Conservation (phyloP, 2,329 filamentous ascomycete species). For the Arachnopeziza araneosa region DNA sequence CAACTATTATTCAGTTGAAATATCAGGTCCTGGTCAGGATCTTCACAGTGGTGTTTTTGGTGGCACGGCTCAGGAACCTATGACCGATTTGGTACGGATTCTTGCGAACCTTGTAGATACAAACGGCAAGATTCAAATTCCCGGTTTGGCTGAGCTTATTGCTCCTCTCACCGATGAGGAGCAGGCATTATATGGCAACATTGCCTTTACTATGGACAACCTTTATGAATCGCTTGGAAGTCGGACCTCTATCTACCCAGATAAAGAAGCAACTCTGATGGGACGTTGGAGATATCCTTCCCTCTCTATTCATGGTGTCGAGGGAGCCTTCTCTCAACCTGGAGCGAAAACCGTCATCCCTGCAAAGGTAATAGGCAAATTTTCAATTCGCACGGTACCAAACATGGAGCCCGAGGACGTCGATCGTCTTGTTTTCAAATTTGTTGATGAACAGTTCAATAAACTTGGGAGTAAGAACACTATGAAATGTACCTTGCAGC, state of each 20-base stretch:
- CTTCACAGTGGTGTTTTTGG: conserved; percentile 97
- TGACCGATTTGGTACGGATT: conserved; percentile 88
- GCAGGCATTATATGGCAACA: conserved; percentile 78
- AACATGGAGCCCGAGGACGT: conserved; percentile 94
- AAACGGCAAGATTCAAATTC: conserved; percentile 86
- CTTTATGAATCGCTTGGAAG: conserved; percentile 88
- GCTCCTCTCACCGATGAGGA: conserved; percentile 84
- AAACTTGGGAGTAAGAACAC: conserved; percentile 91
- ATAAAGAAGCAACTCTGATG: conserved; percentile 93
- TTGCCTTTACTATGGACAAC: conserved; percentile 94
- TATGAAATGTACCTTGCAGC: conserved; percentile 72
- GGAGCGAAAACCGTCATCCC: conserved; percentile 98
- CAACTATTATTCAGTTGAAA: conserved; percentile 94
- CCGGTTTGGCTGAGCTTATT: conserved; percentile 91
- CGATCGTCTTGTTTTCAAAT: conserved; percentile 77
- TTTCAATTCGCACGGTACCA: conserved; percentile 94
- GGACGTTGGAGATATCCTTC: conserved; percentile 93
- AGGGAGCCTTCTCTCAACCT: conserved; percentile 88
- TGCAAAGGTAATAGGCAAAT: conserved; percentile 96
- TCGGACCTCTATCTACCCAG: conserved; percentile 77
- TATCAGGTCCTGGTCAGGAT: conserved; percentile 87
- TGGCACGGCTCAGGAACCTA: conserved; percentile 93
- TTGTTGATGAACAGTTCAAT: conserved; percentile 77
- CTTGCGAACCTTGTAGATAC: conserved; percentile 82
- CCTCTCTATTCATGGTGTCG: conserved; percentile 87